phyloP scores from a whole-genome alignment of 208 protist genomes.

The Trypanosomatidae sp. region DNA sequence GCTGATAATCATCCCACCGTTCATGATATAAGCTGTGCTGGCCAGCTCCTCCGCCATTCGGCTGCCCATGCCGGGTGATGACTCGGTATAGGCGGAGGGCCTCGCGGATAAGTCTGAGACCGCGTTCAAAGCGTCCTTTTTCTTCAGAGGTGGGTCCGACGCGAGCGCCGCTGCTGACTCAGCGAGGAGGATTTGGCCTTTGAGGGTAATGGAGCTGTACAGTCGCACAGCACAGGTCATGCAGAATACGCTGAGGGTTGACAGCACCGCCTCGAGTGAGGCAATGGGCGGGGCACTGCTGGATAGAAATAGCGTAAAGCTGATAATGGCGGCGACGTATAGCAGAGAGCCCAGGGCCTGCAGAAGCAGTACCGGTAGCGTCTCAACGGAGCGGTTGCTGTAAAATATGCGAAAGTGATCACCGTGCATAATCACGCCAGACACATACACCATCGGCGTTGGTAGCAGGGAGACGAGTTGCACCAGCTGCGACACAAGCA shows the following conservation, averaged over 20 bases:
- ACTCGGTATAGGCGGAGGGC: not conserved
- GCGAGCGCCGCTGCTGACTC: not conserved
- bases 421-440: slow-evolving; percentile 48
- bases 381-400: slow-evolving; percentile 18
- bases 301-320: slow-evolving; percentile 42
- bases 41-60: slow-evolving; percentile 11
- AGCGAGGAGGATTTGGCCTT: not conserved
- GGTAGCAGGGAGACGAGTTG: slow-evolving; percentile 44
- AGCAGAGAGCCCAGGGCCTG: slow-evolving; percentile 56
- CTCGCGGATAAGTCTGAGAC: not conserved
- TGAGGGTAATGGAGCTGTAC: slow-evolving; percentile 27
- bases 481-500: slow-evolving; percentile 31
- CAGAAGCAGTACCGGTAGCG: slow-evolving; percentile 44
- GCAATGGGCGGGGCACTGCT: slow-evolving; percentile 22
- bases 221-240: slow-evolving; percentile 44
- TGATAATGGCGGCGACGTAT: slow-evolving; percentile 48
- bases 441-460: slow-evolving; percentile 40
- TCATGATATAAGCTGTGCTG: slow-evolving; percentile 42
- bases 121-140: not conserved
- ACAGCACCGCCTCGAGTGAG: slow-evolving; percentile 26
- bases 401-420: slow-evolving; percentile 42
- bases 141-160: not conserved
- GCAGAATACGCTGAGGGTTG: slow-evolving; percentile 41
- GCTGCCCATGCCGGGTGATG: not conserved
- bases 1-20: slow-evolving; percentile 58